Percentiles rank a stretch among this genome's conserved stretches.
These are phyloP conservation scores for Amanita phalloides DNA, from an alignment of 768 basidiomycete species.

Conservation along the genomic window DNA sequence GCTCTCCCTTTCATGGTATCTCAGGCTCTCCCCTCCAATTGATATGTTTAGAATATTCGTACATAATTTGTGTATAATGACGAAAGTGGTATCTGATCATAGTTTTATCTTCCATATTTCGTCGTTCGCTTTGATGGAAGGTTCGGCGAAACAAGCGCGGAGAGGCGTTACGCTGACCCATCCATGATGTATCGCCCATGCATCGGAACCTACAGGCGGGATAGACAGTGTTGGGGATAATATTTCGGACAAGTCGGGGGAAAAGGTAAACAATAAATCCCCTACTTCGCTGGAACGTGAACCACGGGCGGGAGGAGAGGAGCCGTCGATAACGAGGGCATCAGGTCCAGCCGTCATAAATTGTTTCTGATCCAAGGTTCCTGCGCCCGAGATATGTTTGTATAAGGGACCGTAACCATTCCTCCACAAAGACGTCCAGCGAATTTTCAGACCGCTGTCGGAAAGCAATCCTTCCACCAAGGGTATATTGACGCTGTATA, in stretches of 20 bases:
- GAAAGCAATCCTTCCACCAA: conserved; percentile 56
- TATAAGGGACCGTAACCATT: conserved; percentile 80
- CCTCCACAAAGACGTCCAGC: conserved; percentile 80
- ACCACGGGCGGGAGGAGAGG: conserved; percentile 2
- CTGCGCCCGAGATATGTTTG: conserved; percentile 28
- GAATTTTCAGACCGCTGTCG: conserved; percentile 51
- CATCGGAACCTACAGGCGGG: conserved; percentile 74
- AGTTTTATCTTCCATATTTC: conserved; percentile 49
- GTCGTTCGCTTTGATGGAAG: conserved; percentile 27
- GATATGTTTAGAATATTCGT: too few species aligned
- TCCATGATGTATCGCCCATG: conserved; percentile 66
- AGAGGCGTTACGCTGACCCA: conserved; percentile 72
- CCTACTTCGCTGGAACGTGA: conserved; percentile 13
- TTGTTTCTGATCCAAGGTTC: conserved; percentile 8
- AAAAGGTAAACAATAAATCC: conserved; percentile 62
- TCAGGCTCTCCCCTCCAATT: too few species aligned
- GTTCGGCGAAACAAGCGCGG: conserved; percentile 65
- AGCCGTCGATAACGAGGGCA: conserved; percentile 17
- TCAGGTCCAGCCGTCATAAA: conserved; percentile 34
- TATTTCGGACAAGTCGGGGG: conserved; percentile 55
- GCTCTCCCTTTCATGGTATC: too few species aligned
- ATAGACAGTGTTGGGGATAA: conserved; percentile 45
- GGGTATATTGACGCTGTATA: conserved; percentile 86
- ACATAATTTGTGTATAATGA: too few species aligned
- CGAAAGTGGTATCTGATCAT: conserved; percentile 13